These are phyloP conservation scores for Baorangia bicolor DNA, from an alignment of 768 basidiomycete species.

Conservation along the genomic window DNA sequence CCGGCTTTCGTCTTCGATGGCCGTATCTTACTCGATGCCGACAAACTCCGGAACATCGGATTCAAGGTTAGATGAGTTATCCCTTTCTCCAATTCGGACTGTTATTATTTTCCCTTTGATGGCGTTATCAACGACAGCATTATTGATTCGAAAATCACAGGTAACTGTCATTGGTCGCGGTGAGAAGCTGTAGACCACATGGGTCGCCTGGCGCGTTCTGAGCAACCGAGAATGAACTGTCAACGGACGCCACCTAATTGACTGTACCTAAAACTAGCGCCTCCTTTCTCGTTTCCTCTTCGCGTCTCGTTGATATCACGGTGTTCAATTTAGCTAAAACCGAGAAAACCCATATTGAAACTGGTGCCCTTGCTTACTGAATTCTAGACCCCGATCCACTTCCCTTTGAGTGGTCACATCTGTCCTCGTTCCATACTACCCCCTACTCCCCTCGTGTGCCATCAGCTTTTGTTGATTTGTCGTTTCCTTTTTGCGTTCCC, in stretches of 20 bases:
- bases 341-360: neutral
- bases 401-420: too few relatives aligned
- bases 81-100: neutral
- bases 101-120: neutral
- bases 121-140: constrained; percentile 6
- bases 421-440: neutral
- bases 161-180: constrained; percentile 63
- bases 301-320: neutral
- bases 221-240: neutral
- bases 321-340: constrained; percentile 16
- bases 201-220: neutral
- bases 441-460: neutral
- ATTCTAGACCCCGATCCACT: neutral
- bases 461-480: neutral
- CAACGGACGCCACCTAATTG: constrained; percentile 11
- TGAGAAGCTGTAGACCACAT: constrained; percentile 34
- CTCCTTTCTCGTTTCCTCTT: neutral
- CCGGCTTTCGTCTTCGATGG: too few relatives aligned
- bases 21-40: too few relatives aligned
- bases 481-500: neutral
- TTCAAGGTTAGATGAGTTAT: constrained; percentile 38
- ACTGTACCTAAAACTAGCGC: constrained; percentile 1
- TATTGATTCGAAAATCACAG: constrained; percentile 29
- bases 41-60: too few relatives aligned
- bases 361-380: too few relatives aligned